Base-by-base conservation (phyloP, 2,329 filamentous ascomycete species). In the Trichoderma oligosporum region DNA sequence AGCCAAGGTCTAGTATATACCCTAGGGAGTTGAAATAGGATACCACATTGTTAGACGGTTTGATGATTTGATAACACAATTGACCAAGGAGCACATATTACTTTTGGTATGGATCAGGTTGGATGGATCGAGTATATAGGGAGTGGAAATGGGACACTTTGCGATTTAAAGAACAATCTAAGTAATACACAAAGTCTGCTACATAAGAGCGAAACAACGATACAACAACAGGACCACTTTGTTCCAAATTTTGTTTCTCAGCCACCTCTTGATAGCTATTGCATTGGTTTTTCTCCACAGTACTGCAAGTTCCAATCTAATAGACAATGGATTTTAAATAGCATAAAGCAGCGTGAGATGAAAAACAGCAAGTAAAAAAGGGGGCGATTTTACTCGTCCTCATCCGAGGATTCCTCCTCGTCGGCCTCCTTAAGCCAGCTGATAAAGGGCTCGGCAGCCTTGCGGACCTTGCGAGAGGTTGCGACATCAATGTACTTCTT, bases 401-500 rank as follows among this genome's bases (percentile, higher is more conserved):
- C 57, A 7, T 77, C 78, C 8, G 79, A 80, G 60, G 87, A 85
- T 62, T 87, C 85, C 63, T 89, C 86, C 62, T 87, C 85, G 73
- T 92, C 88, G 54, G 92, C 92, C 74, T 88, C 90, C 65, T 90
- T 84, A 58, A 97, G 90, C 93, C 92, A 97, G 67, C 86, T 88
- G 69, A 97, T 82, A 83, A 99, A 99, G 63, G 89, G 87, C 79
- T 95, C 89, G 54, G 94, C 91, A 63, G 90, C 88, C 81, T 95
- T 93, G 78, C 92, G 91, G 62, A 97, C 91, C 82, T 95, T 96
- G 82, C 91, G 93, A 77, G 91, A 96, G 61, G 86, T 92, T 60
- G 86, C 72, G 60, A 95, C 75, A 71, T 97, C 93, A 66, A 95
- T 89, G 72, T 97, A 97, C 80, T 97, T 97, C 87, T 96, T 97